A percentile compares a stretch with the other conserved stretches of the same genome.
phyloP scores from a whole-genome alignment of 2,329 filamentous ascomycete genomes.

The Beauveria sp. region DNA sequence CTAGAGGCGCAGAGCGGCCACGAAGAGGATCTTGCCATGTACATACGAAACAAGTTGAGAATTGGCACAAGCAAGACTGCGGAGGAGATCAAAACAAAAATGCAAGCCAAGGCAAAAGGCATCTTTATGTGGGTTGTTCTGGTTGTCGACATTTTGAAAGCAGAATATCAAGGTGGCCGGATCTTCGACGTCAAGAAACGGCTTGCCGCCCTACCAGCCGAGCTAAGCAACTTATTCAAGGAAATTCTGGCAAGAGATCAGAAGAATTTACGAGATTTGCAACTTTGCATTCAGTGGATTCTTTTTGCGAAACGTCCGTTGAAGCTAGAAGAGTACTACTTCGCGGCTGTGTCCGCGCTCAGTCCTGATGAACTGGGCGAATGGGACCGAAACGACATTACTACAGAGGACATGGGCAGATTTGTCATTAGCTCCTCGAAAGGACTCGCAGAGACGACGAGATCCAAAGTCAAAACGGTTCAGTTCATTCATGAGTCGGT shows the following conservation, averaged over 20 bases:
- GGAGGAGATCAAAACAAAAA: slow-evolving; percentile 5
- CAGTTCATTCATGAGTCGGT: slow-evolving; percentile 47
- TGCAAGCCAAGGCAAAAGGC: slow-evolving; percentile 30
- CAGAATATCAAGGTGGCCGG: slow-evolving; percentile 22
- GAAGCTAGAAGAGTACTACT: slow-evolving; percentile 35
- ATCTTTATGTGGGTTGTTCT: slow-evolving; percentile 39
- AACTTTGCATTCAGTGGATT: slow-evolving; percentile 43
- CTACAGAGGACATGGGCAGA: slow-evolving; percentile 19
- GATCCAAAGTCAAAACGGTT: slow-evolving; percentile 16
- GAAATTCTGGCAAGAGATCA: slow-evolving; percentile 42
- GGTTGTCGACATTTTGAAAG: slow-evolving; percentile 31
- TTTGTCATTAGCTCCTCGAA: slow-evolving; percentile 35
- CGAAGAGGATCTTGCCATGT: slow-evolving; percentile 18
- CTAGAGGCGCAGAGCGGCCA: slow-evolving; percentile 23
- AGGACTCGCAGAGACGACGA: slow-evolving; percentile 33
- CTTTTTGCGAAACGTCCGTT: slow-evolving; percentile 40
- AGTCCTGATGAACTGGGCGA: background rate
- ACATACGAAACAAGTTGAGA: slow-evolving; percentile 12
- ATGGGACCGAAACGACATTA: slow-evolving; percentile 19
- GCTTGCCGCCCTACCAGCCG: slow-evolving; percentile 28
- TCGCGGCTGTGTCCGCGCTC: slow-evolving; percentile 13
- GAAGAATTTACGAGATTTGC: slow-evolving; percentile 30
- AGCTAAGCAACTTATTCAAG: slow-evolving; percentile 40
- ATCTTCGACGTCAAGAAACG: slow-evolving; percentile 18
- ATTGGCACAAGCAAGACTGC: background rate